A percentile compares a stretch with the other conserved stretches of the same genome.
Conservation (phyloP, 1,139 yeast genomes). For the Scheffersomyces stambukii region DNA sequence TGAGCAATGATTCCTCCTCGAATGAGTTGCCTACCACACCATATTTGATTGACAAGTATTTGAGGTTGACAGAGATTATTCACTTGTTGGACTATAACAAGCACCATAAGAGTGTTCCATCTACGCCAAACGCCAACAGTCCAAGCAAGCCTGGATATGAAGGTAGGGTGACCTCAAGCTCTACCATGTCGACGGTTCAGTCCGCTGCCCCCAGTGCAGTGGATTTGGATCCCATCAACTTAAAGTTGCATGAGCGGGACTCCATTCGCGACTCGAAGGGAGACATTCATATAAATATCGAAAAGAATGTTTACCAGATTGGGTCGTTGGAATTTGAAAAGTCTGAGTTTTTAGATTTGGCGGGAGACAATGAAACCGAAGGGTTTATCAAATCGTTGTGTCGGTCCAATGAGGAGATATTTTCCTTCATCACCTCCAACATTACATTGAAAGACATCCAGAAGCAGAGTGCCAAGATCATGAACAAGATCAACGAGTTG, state of each 20-base stretch:
- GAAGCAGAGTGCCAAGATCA: slow-evolving; percentile 39
- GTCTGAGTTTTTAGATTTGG: slow-evolving; percentile 42
- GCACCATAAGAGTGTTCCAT: background rate
- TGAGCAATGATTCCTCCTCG: slow-evolving; percentile 41
- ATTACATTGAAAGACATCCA: slow-evolving; percentile 46
- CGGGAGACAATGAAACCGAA: slow-evolving; percentile 45
- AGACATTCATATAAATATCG: slow-evolving; percentile 14
- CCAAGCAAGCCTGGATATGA: slow-evolving; percentile 1
- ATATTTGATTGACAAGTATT: slow-evolving; percentile 61
- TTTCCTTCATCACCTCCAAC: slow-evolving; percentile 43
- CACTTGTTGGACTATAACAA: slow-evolving; percentile 31
- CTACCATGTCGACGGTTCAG: slow-evolving; percentile 3
- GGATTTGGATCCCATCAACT: slow-evolving; percentile 5
- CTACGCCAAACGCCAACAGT: slow-evolving; percentile 1
- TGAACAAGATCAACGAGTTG: slow-evolving; percentile 30
- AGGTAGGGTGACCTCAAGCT: slow-evolving; percentile 4
- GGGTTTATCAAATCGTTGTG: slow-evolving; percentile 49
- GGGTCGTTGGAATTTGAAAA: slow-evolving; percentile 56
- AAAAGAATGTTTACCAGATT: slow-evolving; percentile 41
- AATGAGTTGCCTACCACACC: slow-evolving; percentile 67
- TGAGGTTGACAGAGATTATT: slow-evolving; percentile 57
- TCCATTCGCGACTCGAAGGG: slow-evolving; percentile 2
- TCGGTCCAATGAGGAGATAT: slow-evolving; percentile 34
- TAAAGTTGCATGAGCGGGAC: slow-evolving; percentile 7
- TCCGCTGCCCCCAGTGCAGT: slow-evolving; percentile 1